Evolutionary conservation across 78 protist species (phyloP).

Genomic region (Diacronema lutheri): DNA sequence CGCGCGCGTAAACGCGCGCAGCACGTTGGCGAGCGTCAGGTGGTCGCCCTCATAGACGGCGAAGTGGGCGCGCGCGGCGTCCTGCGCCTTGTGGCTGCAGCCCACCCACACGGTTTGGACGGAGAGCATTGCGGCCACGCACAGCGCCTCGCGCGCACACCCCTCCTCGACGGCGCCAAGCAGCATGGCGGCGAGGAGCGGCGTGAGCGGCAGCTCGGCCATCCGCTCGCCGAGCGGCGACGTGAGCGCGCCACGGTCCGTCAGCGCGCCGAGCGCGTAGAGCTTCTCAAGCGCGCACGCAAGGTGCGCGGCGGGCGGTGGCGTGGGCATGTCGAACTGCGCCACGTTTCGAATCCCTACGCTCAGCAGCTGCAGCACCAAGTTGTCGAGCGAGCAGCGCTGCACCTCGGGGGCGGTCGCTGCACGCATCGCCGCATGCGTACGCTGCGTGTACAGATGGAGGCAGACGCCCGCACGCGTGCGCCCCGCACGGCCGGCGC

Average conservation of each 20-base stretch:
- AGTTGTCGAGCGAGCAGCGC: slow-evolving; percentile 21
- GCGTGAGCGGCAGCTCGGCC: slow-evolving; percentile 81
- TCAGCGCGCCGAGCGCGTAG: slow-evolving; percentile 81
- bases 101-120: background rate
- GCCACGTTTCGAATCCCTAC: slow-evolving; percentile 78
- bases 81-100: background rate
- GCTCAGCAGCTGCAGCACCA: slow-evolving; percentile 51
- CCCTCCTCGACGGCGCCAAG: slow-evolving; percentile 14
- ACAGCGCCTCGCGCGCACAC: slow-evolving; percentile 8
- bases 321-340: slow-evolving; percentile 78
- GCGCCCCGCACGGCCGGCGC: slow-evolving; percentile 59
- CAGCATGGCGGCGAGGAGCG: slow-evolving; percentile 17
- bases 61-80: slow-evolving; percentile 23
- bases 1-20: background rate
- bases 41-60: slow-evolving; percentile 56
- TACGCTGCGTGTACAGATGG: slow-evolving; percentile 18
- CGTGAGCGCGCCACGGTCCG: slow-evolving; percentile 51
- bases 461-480: slow-evolving; percentile 34
- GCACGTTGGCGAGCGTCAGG: background rate
- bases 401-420: slow-evolving; percentile 52
- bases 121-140: slow-evolving; percentile 3
- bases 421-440: background rate
- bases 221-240: slow-evolving; percentile 68
- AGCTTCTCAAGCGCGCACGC: slow-evolving; percentile 30
- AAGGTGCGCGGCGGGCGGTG: slow-evolving; percentile 64